These are phyloP conservation scores for Pichia heedii DNA, from an alignment of 805 yeast genomes.

Conservation along the genomic window DNA sequence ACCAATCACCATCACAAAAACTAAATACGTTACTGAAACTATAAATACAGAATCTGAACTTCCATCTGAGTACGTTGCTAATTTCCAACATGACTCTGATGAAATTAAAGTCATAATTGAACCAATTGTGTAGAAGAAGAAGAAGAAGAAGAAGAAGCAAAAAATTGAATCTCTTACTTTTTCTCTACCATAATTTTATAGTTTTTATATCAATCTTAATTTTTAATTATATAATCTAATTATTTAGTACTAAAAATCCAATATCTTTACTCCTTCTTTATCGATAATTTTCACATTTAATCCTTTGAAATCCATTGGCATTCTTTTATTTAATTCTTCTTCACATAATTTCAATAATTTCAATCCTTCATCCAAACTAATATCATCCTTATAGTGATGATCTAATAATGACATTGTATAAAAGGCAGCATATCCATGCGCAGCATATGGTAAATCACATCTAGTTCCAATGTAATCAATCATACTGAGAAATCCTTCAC, in stretches of 20 bases:
- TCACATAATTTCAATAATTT: slow-evolving; percentile 64
- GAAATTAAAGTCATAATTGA: slow-evolving; percentile 4
- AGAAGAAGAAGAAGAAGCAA: no score
- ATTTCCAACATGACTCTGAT: neutral
- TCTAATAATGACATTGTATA: slow-evolving; percentile 85
- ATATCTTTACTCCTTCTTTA: slow-evolving; percentile 26
- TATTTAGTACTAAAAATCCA: slow-evolving; percentile 12
- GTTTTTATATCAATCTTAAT: no score
- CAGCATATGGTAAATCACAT: slow-evolving; percentile 88
- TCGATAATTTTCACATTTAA: slow-evolving; percentile 27
- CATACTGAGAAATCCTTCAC: slow-evolving; percentile 64
- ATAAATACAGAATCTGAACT: neutral
- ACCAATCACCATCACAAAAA: neutral
- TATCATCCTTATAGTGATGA: slow-evolving; percentile 74
- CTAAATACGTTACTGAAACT: neutral
- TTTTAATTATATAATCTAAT: neutral
- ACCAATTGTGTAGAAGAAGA: neutral
- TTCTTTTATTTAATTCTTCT: slow-evolving; percentile 69
- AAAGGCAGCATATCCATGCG: slow-evolving; percentile 98
- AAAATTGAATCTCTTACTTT: neutral
- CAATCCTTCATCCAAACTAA: slow-evolving; percentile 72
- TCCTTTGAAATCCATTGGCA: slow-evolving; percentile 95
- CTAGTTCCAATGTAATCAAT: slow-evolving; percentile 92
- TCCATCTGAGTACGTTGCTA: slow-evolving; percentile 1
- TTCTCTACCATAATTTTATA: neutral